Conservation (phyloP, 139 green algal genomes). For the Volvox africanus region DNA sequence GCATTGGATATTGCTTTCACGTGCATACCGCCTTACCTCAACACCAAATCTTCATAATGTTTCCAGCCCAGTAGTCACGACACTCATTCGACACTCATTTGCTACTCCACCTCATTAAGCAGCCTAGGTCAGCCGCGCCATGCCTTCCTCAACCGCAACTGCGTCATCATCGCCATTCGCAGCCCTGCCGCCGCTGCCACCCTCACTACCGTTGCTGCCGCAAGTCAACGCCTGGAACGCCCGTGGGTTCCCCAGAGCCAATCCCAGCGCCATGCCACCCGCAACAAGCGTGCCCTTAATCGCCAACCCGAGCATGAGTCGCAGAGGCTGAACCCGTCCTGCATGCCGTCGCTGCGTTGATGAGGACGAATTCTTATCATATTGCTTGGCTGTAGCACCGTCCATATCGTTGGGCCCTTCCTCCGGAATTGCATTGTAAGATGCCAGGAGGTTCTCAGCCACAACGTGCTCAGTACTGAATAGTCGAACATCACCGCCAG, state of each 20-base stretch:
- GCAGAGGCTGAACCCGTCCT: not conserved
- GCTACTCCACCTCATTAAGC: no score
- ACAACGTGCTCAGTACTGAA: not conserved
- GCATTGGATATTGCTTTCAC: no score
- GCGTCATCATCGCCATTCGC: not conserved
- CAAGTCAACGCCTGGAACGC: not conserved
- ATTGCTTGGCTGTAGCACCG: not conserved
- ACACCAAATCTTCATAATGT: no score
- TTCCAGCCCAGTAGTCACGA: no score
- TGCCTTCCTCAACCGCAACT: not conserved
- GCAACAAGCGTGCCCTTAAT: conserved; percentile 27
- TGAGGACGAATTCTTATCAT: not conserved
- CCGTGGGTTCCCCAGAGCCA: not conserved
- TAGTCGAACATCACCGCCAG: not conserved
- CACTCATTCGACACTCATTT: no score
- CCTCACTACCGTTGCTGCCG: not conserved
- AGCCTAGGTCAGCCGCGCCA: not conserved
- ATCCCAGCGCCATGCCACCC: conserved; percentile 18
- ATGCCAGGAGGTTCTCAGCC: not conserved
- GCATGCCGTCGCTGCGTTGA: no score
- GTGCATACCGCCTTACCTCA: no score
- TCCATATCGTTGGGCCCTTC: not conserved
- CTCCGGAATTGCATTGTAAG: not conserved
- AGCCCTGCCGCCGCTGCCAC: not conserved
- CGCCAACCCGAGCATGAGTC: not conserved